These are phyloP conservation scores for Halteria grandinella DNA, from an alignment of 73 alveolate species.

Conservation along the genomic window DNA sequence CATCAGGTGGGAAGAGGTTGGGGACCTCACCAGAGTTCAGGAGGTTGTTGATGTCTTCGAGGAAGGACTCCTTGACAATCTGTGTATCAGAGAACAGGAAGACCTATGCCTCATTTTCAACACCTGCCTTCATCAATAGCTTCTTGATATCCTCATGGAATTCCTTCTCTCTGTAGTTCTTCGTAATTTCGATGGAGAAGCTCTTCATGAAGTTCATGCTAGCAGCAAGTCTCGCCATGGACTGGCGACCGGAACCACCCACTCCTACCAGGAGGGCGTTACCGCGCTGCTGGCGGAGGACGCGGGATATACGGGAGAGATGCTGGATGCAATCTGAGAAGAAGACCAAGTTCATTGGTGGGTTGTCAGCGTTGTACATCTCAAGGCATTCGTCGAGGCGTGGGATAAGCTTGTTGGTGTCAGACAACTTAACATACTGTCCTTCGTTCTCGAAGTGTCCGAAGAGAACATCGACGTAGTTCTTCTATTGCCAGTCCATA, in stretches of 20 bases:
- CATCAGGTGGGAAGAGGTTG: slow-evolving; percentile 98
- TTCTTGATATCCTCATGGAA: slow-evolving; percentile 98
- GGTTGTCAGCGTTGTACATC: slow-evolving; percentile 69
- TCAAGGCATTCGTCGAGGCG: slow-evolving; percentile 70
- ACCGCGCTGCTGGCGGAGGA: slow-evolving; percentile 98
- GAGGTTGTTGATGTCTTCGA: slow-evolving; percentile 99
- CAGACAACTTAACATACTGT: slow-evolving; percentile 64
- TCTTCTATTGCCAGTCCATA: slow-evolving; percentile 61
- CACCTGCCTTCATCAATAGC: slow-evolving; percentile 93
- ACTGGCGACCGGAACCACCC: slow-evolving; percentile 99
- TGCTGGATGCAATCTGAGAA: slow-evolving; percentile 98
- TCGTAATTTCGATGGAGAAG: slow-evolving; percentile 96
- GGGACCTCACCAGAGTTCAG: slow-evolving; percentile 99
- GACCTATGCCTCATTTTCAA: slow-evolving; percentile 86
- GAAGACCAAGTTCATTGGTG: slow-evolving; percentile 98
- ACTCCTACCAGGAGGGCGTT: slow-evolving; percentile 99
- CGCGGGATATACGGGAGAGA: slow-evolving; percentile 96
- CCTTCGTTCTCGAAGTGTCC: slow-evolving; percentile 74
- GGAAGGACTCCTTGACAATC: slow-evolving; percentile 98
- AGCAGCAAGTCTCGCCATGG: slow-evolving; percentile 94
- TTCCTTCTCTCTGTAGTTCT: slow-evolving; percentile 96
- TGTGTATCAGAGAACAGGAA: slow-evolving; percentile 98
- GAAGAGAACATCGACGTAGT: slow-evolving; percentile 73
- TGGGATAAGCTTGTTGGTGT: slow-evolving; percentile 61
- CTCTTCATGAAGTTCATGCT: slow-evolving; percentile 90